These are phyloP conservation scores for Draba incana DNA, from an alignment of 345 rosid genomes.

Conservation along the genomic window DNA sequence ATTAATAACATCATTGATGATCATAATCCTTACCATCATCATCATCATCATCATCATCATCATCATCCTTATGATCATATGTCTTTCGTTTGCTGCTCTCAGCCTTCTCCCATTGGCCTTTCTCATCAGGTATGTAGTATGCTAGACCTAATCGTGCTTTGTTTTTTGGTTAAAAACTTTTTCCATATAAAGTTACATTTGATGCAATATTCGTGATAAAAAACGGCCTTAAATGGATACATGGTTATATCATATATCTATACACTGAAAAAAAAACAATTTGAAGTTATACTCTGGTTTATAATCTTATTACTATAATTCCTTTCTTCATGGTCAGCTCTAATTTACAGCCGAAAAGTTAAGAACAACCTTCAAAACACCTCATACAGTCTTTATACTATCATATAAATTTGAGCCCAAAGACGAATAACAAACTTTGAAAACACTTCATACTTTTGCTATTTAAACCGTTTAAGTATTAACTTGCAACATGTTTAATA, in stretches of 20 bases:
- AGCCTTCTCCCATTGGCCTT: constrained; percentile 40
- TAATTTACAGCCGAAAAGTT: not conserved
- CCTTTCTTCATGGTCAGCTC: not conserved
- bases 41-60: constrained; percentile 28
- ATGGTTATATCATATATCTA: too few relatives aligned
- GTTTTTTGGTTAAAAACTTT: not conserved
- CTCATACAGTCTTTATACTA: too few relatives aligned
- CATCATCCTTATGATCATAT: constrained; percentile 46
- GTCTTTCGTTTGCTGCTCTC: constrained; percentile 39
- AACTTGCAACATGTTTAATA: too few relatives aligned
- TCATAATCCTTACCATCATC: constrained; percentile 40
- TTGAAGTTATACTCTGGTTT: not conserved
- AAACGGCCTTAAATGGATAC: not conserved
- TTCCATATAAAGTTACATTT: not conserved
- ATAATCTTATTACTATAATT: not conserved
- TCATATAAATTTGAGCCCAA: not conserved
- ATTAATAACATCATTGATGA: constrained; percentile 34
- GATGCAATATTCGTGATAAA: not conserved
- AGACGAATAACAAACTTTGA: not conserved
- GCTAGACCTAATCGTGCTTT: not conserved
- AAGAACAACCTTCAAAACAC: not conserved
- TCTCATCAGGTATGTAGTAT: constrained; percentile 48
- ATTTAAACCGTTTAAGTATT: not conserved
- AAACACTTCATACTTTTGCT: not conserved
- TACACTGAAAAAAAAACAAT: too few relatives aligned